Evolutionary conservation across 2,329 filamentous ascomycete species (phyloP).

Genomic region (Fusarium piperis): DNA sequence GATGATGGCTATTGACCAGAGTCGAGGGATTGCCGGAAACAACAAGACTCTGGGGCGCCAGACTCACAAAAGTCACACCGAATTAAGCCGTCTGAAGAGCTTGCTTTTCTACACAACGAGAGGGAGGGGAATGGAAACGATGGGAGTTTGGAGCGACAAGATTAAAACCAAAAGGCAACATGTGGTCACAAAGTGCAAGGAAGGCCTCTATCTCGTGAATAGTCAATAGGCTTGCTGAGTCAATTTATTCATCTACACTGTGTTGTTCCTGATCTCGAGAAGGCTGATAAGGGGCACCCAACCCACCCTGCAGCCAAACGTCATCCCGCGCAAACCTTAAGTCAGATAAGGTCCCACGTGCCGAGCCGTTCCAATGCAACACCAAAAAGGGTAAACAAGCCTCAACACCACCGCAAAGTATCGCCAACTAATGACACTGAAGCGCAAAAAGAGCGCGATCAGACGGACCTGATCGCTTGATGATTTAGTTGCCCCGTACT

Average conservation of each 20-base stretch:
- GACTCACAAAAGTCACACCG: not conserved
- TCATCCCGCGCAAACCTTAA: constrained; percentile 14
- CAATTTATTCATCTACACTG: not conserved
- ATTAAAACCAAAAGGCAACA: not conserved
- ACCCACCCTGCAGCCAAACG: not conserved
- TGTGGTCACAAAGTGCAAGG: not conserved
- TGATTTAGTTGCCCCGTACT: constrained; percentile 11
- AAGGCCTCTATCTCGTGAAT: not conserved
- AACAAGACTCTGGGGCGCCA: not conserved
- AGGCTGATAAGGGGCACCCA: not conserved
- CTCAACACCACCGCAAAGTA: not conserved
- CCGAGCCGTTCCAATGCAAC: not conserved
- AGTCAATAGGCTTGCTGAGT: not conserved
- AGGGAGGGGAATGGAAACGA: too few relatives aligned
- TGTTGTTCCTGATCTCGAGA: not conserved
- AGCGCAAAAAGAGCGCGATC: not conserved
- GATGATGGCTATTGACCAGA: not conserved
- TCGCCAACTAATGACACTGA: not conserved
- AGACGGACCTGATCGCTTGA: rapidly evolving
- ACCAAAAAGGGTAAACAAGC: not conserved
- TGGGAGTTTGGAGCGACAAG: not conserved
- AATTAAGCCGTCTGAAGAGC: not conserved
- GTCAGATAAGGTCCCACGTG: constrained; percentile 1
- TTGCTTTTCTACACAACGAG: too few relatives aligned
- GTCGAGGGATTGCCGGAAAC: not conserved